Conservation (phyloP, 202 grass and related monocot genomes). For the Elaeis oleifera region DNA sequence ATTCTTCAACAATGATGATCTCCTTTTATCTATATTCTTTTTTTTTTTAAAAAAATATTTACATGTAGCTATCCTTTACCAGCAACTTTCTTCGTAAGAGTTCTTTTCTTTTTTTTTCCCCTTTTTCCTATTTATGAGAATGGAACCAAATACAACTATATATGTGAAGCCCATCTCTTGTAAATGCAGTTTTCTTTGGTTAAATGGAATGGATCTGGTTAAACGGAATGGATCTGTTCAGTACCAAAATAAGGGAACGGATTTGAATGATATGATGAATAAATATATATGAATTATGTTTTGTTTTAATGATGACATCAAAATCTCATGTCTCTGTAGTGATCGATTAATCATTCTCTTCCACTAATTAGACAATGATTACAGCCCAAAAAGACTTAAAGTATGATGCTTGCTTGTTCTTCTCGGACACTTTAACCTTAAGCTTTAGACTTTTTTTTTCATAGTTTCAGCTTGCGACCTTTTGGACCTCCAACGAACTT, state of each 20-base stretch:
- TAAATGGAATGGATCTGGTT: too few relatives aligned
- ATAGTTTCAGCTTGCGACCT: not conserved
- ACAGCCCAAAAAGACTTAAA: conserved; percentile 19
- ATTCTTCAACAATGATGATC: too few relatives aligned
- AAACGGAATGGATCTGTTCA: not conserved
- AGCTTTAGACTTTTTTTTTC: conserved; percentile 8
- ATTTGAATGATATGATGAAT: not conserved
- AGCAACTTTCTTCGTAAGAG: too few relatives aligned
- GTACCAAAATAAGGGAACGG: not conserved
- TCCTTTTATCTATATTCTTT: too few relatives aligned
- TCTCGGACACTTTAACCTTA: conserved; percentile 19
- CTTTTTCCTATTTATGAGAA: too few relatives aligned
- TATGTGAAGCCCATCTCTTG: too few relatives aligned
- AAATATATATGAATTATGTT: too few relatives aligned
- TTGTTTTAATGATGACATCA: not conserved
- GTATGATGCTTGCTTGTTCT: conserved; percentile 22
- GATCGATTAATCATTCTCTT: not conserved
- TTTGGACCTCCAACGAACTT: not conserved
- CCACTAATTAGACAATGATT: conserved; percentile 19
- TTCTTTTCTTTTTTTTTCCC: too few relatives aligned
- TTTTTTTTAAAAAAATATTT: too few relatives aligned
- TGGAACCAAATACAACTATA: too few relatives aligned
- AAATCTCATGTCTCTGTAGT: conserved; percentile 21
- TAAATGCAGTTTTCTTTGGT: too few relatives aligned
- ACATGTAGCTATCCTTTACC: too few relatives aligned